These are phyloP conservation scores for Pseudopyrenochaeta lycopersici DNA, from an alignment of 2,329 filamentous ascomycete species.

Conservation along the genomic window DNA sequence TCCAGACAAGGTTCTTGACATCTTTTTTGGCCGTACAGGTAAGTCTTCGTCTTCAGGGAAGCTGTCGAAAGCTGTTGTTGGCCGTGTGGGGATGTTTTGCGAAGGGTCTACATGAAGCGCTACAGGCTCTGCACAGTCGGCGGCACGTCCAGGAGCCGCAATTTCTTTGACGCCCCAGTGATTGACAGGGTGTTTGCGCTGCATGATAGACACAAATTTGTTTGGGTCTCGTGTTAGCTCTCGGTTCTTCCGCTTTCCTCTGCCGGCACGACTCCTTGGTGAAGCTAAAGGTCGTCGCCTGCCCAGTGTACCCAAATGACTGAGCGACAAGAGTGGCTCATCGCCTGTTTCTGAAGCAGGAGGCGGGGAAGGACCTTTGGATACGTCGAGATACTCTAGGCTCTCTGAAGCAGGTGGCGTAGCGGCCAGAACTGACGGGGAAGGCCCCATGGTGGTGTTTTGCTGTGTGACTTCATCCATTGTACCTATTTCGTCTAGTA, in stretches of 20 bases:
- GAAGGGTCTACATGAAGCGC: too few species aligned
- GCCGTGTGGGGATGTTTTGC: too few species aligned
- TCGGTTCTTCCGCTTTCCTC: background rate
- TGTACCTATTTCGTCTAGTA: background rate
- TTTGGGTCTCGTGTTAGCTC: too few species aligned
- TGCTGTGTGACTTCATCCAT: background rate
- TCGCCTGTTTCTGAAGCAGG: background rate
- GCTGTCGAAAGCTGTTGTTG: too few species aligned
- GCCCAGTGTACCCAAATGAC: slow-evolving; percentile 22
- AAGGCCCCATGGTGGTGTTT: background rate
- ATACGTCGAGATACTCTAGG: slow-evolving; percentile 6
- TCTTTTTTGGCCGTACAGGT: too few species aligned
- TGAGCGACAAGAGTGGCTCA: slow-evolving; percentile 14
- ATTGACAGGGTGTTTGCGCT: too few species aligned
- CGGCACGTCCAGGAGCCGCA: too few species aligned
- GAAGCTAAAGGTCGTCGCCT: background rate
- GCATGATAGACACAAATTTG: too few species aligned
- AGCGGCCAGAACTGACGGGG: background rate
- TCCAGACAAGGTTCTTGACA: too few species aligned
- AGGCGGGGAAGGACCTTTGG: background rate
- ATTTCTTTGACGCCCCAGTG: too few species aligned
- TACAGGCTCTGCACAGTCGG: too few species aligned
- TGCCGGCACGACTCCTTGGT: background rate
- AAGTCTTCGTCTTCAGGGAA: too few species aligned
- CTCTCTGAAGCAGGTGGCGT: background rate